Conservation (phyloP, 176 grass and related monocot species). For the Musa troglodytarum region DNA sequence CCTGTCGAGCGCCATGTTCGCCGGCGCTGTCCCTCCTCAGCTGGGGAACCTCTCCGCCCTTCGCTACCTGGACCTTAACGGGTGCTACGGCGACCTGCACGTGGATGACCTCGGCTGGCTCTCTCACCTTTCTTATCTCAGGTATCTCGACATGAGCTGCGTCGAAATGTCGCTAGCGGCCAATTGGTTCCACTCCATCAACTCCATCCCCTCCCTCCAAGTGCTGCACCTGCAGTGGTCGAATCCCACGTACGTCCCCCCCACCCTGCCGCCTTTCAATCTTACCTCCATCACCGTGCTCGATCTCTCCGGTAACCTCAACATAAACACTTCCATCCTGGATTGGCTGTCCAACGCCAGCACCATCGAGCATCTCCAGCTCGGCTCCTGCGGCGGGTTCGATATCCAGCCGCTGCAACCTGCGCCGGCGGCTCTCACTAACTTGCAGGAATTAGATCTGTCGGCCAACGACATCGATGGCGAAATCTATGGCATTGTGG, state of each 20-base stretch:
- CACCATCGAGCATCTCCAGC: conserved; percentile 14
- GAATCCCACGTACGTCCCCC: conserved; percentile 8
- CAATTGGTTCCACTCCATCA: too few species aligned
- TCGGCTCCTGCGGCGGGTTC: conserved; percentile 3
- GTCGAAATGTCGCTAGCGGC: background rate
- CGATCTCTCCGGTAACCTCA: conserved; percentile 25
- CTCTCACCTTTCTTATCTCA: too few species aligned
- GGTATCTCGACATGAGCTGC: too few species aligned
- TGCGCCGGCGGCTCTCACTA: conserved; percentile 19
- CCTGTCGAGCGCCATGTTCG: conserved; percentile 14
- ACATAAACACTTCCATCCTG: conserved; percentile 15
- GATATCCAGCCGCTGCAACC: conserved; percentile 9
- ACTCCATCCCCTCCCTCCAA: too few species aligned
- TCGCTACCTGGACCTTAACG: conserved; percentile 20
- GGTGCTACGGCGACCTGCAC: too few species aligned
- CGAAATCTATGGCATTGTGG: too few species aligned
- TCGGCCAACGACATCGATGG: too few species aligned
- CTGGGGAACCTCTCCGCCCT: conserved; percentile 28
- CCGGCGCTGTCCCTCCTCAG: conserved; percentile 24
- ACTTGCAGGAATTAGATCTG: conserved; percentile 6
- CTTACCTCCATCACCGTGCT: conserved; percentile 23
- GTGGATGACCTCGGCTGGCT: too few species aligned
- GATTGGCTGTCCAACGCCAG: conserved; percentile 29
- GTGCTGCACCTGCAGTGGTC: too few species aligned
- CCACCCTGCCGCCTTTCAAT: conserved; percentile 6